Evolutionary conservation across 2,329 filamentous ascomycete species (phyloP), one percentile per base, ranked within the genome.

Genomic region (Ophiostoma tasmaniense): DNA sequence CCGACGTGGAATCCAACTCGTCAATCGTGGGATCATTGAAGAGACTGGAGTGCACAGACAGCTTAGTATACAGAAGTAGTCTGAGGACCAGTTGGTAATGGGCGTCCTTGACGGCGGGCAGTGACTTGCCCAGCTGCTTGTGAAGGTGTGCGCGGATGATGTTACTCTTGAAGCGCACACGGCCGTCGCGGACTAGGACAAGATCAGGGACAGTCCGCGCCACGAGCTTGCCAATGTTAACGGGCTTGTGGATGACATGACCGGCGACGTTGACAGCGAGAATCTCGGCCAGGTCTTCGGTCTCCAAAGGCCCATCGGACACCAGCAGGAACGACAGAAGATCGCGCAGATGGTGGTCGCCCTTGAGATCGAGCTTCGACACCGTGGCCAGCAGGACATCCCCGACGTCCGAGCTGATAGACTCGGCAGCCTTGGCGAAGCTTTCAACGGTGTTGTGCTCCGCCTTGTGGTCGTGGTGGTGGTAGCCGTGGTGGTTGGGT

Each of bases 121-220:
- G 74, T 0, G 74, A 73, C 62, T 77, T 78, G 59, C 78, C 79
- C 22, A 78, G 76, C 14, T 77, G 75, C 6, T 72, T 71, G 35
- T 74, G 74, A 25, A 80, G 71, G 68, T 78, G 75, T 0, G 71
- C 68, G 37, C 76, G 75, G 10, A 80, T 74, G 17, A 76, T 68
- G 45, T 77, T 75, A 70, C 77, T 79, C 68, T 79, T 78, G 75
- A 80, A 80, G 42, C 76, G 77, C 14, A 79, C 69, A 2, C 72
- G 72, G 0, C 78, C 78, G 2, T 74, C 74, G 5, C 77, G 74
- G 5, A 79, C 76, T 13, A 78, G 73, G 1, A 79, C 73, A 1
- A 80, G 73, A 28, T 74, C 74, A 0, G 75, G 73, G n/a, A 73
- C 74, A 0, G 71, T 73, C 0, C 72, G 67, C 4, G 72, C 66